A percentile compares a stretch with the other conserved stretches of the same genome.
phyloP scores from a whole-genome alignment of 2,329 filamentous ascomycete genomes.

The Hymenoscyphus repandus region DNA sequence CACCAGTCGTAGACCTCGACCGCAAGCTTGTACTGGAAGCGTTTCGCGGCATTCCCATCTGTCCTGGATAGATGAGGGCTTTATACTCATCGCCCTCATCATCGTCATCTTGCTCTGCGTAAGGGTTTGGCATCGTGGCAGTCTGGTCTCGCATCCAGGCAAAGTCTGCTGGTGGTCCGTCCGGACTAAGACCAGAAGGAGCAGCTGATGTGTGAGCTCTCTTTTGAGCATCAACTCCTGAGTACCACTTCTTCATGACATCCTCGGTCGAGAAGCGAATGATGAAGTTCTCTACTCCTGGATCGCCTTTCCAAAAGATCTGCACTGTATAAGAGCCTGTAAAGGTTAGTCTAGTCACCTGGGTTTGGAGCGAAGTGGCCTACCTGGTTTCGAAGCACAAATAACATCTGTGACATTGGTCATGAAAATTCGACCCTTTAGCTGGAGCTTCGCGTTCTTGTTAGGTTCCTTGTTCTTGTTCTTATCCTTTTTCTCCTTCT shows the following conservation, averaged over 20 bases:
- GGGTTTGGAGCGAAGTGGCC: neutral
- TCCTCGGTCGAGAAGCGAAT: constrained; percentile 93
- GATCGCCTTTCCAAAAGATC: constrained; percentile 98
- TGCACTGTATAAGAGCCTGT: constrained; percentile 88
- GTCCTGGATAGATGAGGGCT: constrained; percentile 27
- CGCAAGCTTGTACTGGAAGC: constrained; percentile 71
- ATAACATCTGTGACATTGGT: constrained; percentile 96
- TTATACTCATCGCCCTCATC: constrained; percentile 53
- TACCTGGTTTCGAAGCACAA: constrained; percentile 81
- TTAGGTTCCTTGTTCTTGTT: constrained; percentile 67
- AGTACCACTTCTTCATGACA: constrained; percentile 86
- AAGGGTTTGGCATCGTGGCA: constrained; percentile 72
- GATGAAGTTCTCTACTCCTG: constrained; percentile 91
- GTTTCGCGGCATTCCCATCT: constrained; percentile 55
- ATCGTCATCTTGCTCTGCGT: constrained; percentile 59
- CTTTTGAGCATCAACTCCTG: constrained; percentile 71
- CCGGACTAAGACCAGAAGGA: constrained; percentile 41
- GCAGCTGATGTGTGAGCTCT: constrained; percentile 51
- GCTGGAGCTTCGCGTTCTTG: constrained; percentile 72
- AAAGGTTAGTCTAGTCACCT: constrained; percentile 27
- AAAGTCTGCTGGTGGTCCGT: constrained; percentile 56
- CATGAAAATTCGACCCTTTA: constrained; percentile 99
- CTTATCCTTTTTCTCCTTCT: constrained; percentile 72
- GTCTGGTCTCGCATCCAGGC: constrained; percentile 69
- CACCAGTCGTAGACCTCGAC: constrained; percentile 69